phyloP scores from a whole-genome alignment of 768 basidiomycete species.

The Exsudoporus frostii region DNA sequence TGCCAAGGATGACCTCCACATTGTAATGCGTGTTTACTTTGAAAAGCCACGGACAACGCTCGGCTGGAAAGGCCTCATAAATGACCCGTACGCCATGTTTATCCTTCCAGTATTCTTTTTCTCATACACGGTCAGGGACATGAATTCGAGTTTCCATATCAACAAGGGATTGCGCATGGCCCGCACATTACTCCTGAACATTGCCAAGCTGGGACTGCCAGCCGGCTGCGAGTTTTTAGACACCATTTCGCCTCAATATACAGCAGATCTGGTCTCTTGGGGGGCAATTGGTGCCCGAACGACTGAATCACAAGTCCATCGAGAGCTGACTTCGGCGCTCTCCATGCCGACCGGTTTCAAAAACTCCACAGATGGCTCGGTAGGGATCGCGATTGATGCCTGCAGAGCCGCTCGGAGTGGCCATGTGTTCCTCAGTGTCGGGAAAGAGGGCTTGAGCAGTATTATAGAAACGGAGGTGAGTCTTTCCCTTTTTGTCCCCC shows the following conservation, averaged over 20 bases:
- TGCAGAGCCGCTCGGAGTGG: constrained; percentile 88
- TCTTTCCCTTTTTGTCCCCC: background rate
- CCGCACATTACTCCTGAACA: constrained; percentile 79
- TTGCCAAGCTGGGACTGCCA: constrained; percentile 88
- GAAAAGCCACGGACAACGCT: constrained; percentile 96
- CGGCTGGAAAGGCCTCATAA: constrained; percentile 99
- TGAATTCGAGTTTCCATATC: constrained; percentile 92
- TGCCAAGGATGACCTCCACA: constrained; percentile 82
- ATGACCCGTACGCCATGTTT: constrained; percentile 61
- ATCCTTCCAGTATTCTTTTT: background rate
- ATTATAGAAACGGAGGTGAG: constrained; percentile 90
- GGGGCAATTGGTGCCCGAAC: constrained; percentile 95
- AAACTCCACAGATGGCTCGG: constrained; percentile 93
- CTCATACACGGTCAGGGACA: constrained; percentile 40
- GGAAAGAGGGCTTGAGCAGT: constrained; percentile 92
- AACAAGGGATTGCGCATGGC: constrained; percentile 93
- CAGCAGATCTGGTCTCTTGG: constrained; percentile 91
- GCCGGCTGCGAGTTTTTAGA: constrained; percentile 96
- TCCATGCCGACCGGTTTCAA: constrained; percentile 99
- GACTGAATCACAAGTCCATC: constrained; percentile 91
- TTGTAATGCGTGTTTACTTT: constrained; percentile 98
- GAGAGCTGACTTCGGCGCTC: constrained; percentile 82
- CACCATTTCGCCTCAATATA: constrained; percentile 79
- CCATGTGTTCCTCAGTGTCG: constrained; percentile 95
- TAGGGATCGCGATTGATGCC: constrained; percentile 91